Base-by-base conservation (phyloP, 257 asterid species). In the Thymus quinquecostatus region DNA sequence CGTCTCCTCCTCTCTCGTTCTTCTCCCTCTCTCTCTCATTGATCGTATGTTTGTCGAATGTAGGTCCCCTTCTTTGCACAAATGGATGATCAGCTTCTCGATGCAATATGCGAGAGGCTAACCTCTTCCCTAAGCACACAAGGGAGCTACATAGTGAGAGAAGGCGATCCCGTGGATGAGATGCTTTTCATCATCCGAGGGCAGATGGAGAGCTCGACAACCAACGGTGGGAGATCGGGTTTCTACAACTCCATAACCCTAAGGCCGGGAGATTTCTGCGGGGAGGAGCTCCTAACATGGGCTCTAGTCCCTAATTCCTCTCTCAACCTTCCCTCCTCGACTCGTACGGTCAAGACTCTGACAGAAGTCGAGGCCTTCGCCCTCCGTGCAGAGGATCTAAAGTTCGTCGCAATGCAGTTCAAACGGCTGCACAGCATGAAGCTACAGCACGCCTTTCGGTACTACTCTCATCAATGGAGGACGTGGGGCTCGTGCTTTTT, bases 201-300 rank as follows among this genome's bases (percentile, higher is more conserved):
- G 33, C 92, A 85, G 30, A 78, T 94, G 64, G 96, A 91, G 71
- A 94, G 97, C 87, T 87, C 96, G 45, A 94, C 97, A 0, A 89
- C 99, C 10, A 85, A 91, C 63, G 99, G 98, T 0, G 97, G 98
- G 34, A 78, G 94, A 40, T 72, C 92, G 0, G 97, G 99, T 3
- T 94, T 94, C 92, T 94, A 81, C 87, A 94, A 94, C 51, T 85
- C 93, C 1, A 89, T 81, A 85, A 84, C 91, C 49, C 88, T 94
- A n/a, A 68, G 91, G 27, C 87, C 95, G 0, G 97, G 96, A 10
- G 99, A 91, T 68, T 94, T 94, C 58, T 91, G 96, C 43, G 99
- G 99, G 7, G 99, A 94, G 71, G 99, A 94, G 72, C 74, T 94
- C 11, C 87, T 94, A 1, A 94, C 99, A 3, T 94, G 99, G 99